A percentile compares a stretch with the other conserved stretches of the same genome.
Evolutionary conservation across 2,329 filamentous ascomycete species (phyloP).

Genomic region (Xylaria sp.): DNA sequence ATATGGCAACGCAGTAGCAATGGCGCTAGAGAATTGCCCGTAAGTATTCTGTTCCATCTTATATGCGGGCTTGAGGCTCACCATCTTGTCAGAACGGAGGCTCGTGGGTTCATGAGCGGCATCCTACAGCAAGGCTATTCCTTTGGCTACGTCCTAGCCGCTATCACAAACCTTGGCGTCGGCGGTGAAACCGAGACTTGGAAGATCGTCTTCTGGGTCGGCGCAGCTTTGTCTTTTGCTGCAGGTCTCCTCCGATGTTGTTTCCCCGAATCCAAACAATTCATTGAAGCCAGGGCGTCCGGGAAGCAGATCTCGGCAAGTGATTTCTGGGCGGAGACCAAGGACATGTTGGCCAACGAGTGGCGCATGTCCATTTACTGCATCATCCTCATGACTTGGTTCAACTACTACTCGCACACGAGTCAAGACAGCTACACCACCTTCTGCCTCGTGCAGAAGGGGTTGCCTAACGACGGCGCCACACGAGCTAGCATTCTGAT

Average conservation of each 20-base stretch:
- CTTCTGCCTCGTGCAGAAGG: constrained; percentile 77
- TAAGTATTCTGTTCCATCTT: constrained; percentile 43
- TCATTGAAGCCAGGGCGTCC: constrained; percentile 69
- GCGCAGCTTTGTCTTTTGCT: constrained; percentile 67
- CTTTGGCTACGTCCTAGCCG: constrained; percentile 79
- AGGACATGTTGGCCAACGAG: constrained; percentile 69
- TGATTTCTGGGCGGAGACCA: constrained; percentile 73
- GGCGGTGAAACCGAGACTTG: constrained; percentile 67
- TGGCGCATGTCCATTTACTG: constrained; percentile 82
- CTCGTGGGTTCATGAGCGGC: constrained; percentile 80
- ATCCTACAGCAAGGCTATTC: constrained; percentile 84
- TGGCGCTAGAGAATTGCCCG: constrained; percentile 77
- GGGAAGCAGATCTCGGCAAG: constrained; percentile 56
- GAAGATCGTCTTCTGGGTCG: constrained; percentile 80
- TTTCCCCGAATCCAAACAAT: constrained; percentile 78
- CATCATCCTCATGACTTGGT: constrained; percentile 78
- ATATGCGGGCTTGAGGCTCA: not conserved
- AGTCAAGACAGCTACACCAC: constrained; percentile 83
- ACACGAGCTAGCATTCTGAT: constrained; percentile 80
- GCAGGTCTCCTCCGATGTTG: constrained; percentile 70
- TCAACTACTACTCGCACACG: constrained; percentile 78
- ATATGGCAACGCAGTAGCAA: constrained; percentile 78
- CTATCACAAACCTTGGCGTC: constrained; percentile 75
- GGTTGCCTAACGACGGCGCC: constrained; percentile 66
- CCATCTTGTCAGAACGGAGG: constrained; percentile 54